Percentiles rank a stretch among this genome's conserved stretches.
phyloP scores from a whole-genome alignment of 1,139 yeast genomes.

The Maudiozyma humilis region DNA sequence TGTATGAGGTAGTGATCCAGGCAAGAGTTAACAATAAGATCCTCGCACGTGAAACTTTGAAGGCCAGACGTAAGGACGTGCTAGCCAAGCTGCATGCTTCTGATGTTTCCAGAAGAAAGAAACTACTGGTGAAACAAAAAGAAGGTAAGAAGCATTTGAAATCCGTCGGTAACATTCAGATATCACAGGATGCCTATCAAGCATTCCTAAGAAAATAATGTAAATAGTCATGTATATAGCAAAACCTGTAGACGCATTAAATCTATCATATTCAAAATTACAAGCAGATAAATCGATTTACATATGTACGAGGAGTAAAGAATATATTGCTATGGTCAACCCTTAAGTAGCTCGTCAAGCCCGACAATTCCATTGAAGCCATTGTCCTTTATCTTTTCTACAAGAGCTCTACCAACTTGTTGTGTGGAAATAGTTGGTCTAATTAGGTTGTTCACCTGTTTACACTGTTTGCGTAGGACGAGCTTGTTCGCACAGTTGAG shows the following conservation, averaged over 20 bases:
- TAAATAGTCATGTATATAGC: slow-evolving; percentile 3
- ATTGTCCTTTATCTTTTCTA: slow-evolving; percentile 46
- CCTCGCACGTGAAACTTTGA: slow-evolving; percentile 86
- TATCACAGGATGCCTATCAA: slow-evolving; percentile 79
- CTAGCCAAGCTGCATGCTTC: slow-evolving; percentile 88
- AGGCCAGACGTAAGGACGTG: slow-evolving; percentile 90
- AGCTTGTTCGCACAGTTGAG: slow-evolving; percentile 40
- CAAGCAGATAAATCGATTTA: too few species aligned
- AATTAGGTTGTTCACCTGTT: slow-evolving; percentile 39
- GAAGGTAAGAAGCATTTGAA: slow-evolving; percentile 88
- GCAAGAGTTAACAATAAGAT: slow-evolving; percentile 79
- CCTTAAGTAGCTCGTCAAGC: slow-evolving; percentile 41
- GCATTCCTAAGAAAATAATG: slow-evolving; percentile 41
- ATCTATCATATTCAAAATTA: too few species aligned
- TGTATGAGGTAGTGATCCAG: slow-evolving; percentile 88
- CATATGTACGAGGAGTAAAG: too few species aligned
- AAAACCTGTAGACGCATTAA: neutral
- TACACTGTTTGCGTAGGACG: slow-evolving; percentile 29
- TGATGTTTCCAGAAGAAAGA: slow-evolving; percentile 83
- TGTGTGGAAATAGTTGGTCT: slow-evolving; percentile 66
- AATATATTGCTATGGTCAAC: neutral
- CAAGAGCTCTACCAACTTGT: slow-evolving; percentile 52
- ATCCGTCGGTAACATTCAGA: slow-evolving; percentile 66
- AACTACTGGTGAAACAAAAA: slow-evolving; percentile 78
- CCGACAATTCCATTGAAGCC: slow-evolving; percentile 50